Evolutionary conservation across 1,284 basidiomycete genomes (phyloP), one percentile per base, ranked within the genome.

Genomic region (Wallemia ichthyophaga): DNA sequence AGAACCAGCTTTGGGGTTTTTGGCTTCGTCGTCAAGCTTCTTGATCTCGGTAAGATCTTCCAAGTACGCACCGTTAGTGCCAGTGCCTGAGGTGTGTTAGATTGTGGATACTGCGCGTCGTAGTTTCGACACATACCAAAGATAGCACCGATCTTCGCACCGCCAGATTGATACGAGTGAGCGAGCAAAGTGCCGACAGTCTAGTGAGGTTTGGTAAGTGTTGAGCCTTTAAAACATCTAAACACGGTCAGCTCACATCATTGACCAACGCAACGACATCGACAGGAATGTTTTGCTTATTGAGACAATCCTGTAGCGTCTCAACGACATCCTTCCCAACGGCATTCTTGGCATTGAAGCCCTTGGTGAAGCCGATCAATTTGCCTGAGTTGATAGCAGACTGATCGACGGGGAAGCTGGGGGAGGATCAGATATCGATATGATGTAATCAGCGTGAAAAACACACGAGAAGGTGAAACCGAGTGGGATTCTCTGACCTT

Each of bases 21-120:
- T 68, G 68, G 55, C 66, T 64, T 60, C 64, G 26, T 68, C 78
- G 21, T 77, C 77, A 2, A 91, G 73, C 71, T 96, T 96, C 57
- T 75, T 80, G 67, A 96, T 82, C 60, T 85, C 88, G 59, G 77
- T 71, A 2, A 91, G 75, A 64, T 83, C 76, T 69, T 96, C 92
- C 56, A 98, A 78, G 71, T 91, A 96, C 11, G 92, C 94, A 55
- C 92, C 92, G 68, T 98, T 98, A 5, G 94, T 98, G 11, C 92
- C 94, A 0, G 94, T 98, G 25, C 92, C 92, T 67, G 96, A 96
- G 67, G 96, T 98, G 62, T 81, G 82, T 57, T 67, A 55, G n/a
- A n/a, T 48, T 28, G 60, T 61, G 48, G 64, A 27, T 59, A 57
- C 25, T n/a, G 24, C 13, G 2, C 9, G 5, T 23, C 32, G 25